phyloP scores from a whole-genome alignment of 2,329 filamentous ascomycete genomes.

The Hypoxylon sp. region DNA sequence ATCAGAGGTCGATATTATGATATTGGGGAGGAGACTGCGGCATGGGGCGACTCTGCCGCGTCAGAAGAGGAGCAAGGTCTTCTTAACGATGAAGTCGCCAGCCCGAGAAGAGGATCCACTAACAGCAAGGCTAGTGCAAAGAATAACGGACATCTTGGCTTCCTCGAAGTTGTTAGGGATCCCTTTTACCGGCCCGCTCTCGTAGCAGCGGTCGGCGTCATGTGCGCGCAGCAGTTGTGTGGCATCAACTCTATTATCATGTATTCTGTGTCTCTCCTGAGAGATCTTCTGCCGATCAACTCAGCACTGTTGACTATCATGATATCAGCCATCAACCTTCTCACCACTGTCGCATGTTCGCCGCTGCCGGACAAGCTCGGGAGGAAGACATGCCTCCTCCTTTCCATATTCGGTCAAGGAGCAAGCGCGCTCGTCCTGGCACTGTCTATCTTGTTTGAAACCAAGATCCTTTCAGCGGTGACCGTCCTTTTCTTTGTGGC shows the following conservation, averaged over 20 bases:
- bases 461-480: slow-evolving; percentile 82
- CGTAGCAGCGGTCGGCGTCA: slow-evolving; percentile 87
- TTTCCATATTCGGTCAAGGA: slow-evolving; percentile 89
- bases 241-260: slow-evolving; percentile 98
- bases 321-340: slow-evolving; percentile 87
- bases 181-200: slow-evolving; percentile 78
- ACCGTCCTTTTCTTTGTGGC: slow-evolving; percentile 88
- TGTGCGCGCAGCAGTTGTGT: slow-evolving; percentile 92
- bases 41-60: slow-evolving; percentile 65
- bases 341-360: slow-evolving; percentile 84
- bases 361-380: slow-evolving; percentile 89
- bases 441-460: slow-evolving; percentile 79
- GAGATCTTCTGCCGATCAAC: slow-evolving; percentile 82
- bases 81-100: slow-evolving; percentile 59
- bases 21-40: slow-evolving; percentile 78
- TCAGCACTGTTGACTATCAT: slow-evolving; percentile 87
- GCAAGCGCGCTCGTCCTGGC: slow-evolving; percentile 81
- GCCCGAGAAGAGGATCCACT: slow-evolving; percentile 45
- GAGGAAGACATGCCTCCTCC: slow-evolving; percentile 85
- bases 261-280: slow-evolving; percentile 94
- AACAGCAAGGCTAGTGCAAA: slow-evolving; percentile 45
- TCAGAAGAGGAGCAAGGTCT: slow-evolving; percentile 77
- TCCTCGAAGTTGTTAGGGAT: slow-evolving; percentile 75
- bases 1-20: slow-evolving; percentile 79
- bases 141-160: slow-evolving; percentile 64